Evolutionary conservation across 441 rosid species (phyloP).

Genomic region (Sinapis alba): DNA sequence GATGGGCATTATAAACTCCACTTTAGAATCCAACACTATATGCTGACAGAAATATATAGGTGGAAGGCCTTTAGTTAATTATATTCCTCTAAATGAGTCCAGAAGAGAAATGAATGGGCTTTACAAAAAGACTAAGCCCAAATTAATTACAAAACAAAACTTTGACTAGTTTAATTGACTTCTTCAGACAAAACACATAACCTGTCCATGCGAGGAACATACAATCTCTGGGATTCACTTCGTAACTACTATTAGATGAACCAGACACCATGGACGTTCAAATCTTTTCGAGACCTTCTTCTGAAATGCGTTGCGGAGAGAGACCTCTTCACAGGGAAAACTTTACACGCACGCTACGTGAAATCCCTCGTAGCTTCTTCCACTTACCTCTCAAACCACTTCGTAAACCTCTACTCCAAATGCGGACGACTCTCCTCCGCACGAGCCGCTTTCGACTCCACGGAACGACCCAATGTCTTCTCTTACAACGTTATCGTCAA

Average conservation of each 20-base stretch:
- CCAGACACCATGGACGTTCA: conserved; percentile 50
- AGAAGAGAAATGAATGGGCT: not conserved
- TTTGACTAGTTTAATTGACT: not conserved
- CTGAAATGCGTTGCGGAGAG: conserved; percentile 52
- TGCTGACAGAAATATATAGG: too few relatives aligned
- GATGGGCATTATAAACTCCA: too few relatives aligned
- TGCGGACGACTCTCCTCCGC: conserved; percentile 63
- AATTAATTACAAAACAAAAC: not conserved
- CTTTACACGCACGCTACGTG: conserved; percentile 69
- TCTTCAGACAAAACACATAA: not conserved
- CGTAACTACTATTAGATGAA: conserved; percentile 47
- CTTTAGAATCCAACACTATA: too few relatives aligned
- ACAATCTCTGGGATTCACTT: conserved; percentile 19
- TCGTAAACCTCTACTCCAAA: conserved; percentile 85
- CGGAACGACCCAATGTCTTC: conserved; percentile 66
- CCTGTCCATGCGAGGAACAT: not conserved
- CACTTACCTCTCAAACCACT: conserved; percentile 84
- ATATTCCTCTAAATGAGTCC: not conserved
- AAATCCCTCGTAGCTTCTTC: conserved; percentile 63
- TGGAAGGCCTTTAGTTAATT: too few relatives aligned
- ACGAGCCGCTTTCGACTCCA: conserved; percentile 49
- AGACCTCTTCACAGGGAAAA: conserved; percentile 61
- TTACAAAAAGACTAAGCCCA: not conserved
- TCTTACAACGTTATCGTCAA: conserved; percentile 72
- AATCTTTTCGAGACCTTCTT: conserved; percentile 53